Percentiles rank a stretch among this genome's conserved stretches.
These are phyloP conservation scores for Urostyla sp. DNA, from an alignment of 73 alveolate species.

Conservation along the genomic window DNA sequence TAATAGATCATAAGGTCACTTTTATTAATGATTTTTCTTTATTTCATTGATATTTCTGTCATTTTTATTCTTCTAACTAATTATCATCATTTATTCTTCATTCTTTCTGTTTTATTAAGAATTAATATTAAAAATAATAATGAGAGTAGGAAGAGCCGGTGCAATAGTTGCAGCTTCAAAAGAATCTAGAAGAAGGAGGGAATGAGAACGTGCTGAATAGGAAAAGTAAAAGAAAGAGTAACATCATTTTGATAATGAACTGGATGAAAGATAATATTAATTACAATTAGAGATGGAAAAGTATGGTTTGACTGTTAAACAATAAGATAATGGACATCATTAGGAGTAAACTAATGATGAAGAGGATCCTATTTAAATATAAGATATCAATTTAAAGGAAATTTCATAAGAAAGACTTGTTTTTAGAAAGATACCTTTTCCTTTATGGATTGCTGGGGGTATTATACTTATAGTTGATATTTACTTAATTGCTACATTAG, in stretches of 20 bases:
- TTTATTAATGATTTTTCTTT: not conserved
- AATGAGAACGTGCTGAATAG: not conserved
- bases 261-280: not conserved
- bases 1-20: no score
- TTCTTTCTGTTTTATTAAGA: not conserved
- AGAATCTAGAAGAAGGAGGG: not conserved
- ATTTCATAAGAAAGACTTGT: conserved; percentile 31
- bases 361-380: not conserved
- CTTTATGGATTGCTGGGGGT: conserved; percentile 65
- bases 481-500: conserved; percentile 47
- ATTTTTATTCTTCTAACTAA: not conserved
- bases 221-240: not conserved
- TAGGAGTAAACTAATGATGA: not conserved
- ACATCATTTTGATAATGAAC: not conserved
- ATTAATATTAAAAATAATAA: not conserved
- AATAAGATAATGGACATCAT: conserved; percentile 1
- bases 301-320: not conserved
- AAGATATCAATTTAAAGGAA: conserved; percentile 60
- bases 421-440: conserved; percentile 65
- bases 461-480: conserved; percentile 24
- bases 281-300: not conserved
- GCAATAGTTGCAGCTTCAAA: conserved; percentile 7
- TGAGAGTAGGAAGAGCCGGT: conserved; percentile 50
- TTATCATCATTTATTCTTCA: no score
- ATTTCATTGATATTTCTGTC: not conserved